phyloP scores from a whole-genome alignment of 306 rosid genomes.

The Vicia villosa region DNA sequence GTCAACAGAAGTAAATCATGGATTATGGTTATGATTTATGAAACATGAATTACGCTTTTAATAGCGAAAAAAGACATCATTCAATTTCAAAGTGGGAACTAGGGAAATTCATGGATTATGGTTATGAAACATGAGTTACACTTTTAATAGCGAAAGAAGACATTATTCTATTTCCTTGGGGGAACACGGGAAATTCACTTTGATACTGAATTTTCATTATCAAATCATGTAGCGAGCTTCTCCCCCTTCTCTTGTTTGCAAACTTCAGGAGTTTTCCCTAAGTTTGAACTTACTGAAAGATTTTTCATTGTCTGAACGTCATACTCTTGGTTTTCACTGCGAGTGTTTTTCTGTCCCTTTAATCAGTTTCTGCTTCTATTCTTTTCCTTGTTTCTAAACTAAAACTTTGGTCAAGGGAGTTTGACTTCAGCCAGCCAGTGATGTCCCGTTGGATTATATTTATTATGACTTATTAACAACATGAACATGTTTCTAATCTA shows the following conservation, averaged over 20 bases:
- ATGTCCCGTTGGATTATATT: conserved; percentile 20
- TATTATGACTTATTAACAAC: conserved; percentile 4
- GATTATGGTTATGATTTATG: neutral
- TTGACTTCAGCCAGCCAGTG: conserved; percentile 18
- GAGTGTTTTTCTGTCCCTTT: neutral
- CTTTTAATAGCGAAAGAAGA: conserved; percentile 20
- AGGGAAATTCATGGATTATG: neutral
- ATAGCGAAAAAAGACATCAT: neutral
- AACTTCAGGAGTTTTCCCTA: neutral
- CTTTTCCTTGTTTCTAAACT: neutral
- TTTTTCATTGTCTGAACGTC: conserved; percentile 14
- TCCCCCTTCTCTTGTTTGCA: neutral
- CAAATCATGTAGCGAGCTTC: neutral
- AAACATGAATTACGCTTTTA: neutral
- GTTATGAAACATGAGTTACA: neutral
- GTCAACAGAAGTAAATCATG: conserved; percentile 13
- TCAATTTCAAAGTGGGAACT: conserved; percentile 1
- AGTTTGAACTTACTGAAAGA: conserved; percentile 4
- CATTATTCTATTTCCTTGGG: neutral
- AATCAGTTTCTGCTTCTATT: neutral
- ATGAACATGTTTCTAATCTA: conserved; percentile 25
- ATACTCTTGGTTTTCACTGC: neutral
- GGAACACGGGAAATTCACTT: conserved; percentile 10
- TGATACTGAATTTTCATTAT: conserved; percentile 17
- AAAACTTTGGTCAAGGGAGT: conserved; percentile 3